Conservation (phyloP, 176 grass and related monocot genomes). For the Aegilops tauschii region DNA sequence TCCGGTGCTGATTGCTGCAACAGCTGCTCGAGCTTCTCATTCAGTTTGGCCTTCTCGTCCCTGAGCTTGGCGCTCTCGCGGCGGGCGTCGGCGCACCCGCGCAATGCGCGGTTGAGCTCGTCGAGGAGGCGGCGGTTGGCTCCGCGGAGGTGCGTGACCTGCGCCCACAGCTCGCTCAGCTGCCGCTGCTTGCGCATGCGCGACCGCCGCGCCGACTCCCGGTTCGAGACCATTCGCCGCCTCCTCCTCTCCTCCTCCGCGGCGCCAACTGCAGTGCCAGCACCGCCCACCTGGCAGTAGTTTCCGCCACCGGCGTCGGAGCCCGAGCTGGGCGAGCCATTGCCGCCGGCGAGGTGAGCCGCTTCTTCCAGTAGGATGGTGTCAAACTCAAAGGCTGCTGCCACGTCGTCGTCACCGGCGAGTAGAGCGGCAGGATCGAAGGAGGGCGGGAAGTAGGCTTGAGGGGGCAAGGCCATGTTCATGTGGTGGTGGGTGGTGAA, state of each 20-base stretch:
- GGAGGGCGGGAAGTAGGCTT: conserved; percentile 39
- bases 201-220: conserved; percentile 85
- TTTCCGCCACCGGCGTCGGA: conserved; percentile 28
- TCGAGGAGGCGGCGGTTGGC: conserved; percentile 69
- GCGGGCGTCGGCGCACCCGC: conserved; percentile 36
- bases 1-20: neutral
- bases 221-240: conserved; percentile 84
- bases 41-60: conserved; percentile 51
- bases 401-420: neutral
- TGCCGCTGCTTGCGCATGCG: conserved; percentile 96
- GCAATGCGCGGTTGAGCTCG: conserved; percentile 66
- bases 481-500: conserved; percentile 63
- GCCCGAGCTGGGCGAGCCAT: conserved; percentile 54
- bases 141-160: conserved; percentile 57
- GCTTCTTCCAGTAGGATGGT: conserved; percentile 30
- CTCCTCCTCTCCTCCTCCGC: conserved; percentile 55
- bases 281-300: conserved; percentile 7
- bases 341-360: conserved; percentile 25
- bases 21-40: conserved; percentile 56
- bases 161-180: conserved; percentile 71
- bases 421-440: conserved; percentile 25
- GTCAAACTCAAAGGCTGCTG: conserved; percentile 1
- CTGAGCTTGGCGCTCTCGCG: conserved; percentile 53
- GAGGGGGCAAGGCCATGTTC: conserved; percentile 48
- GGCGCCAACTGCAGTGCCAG: neutral